Evolutionary conservation across 495 filamentous ascomycete genomes (phyloP).

Genomic region (Penicillium silybi): DNA sequence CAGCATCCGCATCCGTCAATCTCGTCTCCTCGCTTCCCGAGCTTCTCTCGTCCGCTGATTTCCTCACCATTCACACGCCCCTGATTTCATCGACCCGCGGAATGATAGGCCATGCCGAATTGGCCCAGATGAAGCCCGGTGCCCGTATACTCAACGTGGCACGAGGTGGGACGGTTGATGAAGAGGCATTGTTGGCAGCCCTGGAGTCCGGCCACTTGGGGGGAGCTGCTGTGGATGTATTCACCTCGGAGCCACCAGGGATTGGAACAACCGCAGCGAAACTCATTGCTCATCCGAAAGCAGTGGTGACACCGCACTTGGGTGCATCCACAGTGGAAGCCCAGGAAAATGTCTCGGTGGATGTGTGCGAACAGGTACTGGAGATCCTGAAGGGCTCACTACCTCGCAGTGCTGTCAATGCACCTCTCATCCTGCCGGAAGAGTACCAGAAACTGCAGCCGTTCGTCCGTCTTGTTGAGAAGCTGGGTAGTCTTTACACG

Average conservation of each 20-base stretch:
- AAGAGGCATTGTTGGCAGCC: constrained; percentile 62
- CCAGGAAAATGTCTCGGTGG: constrained; percentile 69
- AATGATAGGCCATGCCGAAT: constrained; percentile 56
- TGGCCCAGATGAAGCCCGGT: constrained; percentile 63
- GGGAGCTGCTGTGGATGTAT: constrained; percentile 73
- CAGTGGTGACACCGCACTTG: constrained; percentile 68
- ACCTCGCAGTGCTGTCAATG: constrained; percentile 68
- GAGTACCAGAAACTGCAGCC: constrained; percentile 67
- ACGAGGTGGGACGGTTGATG: constrained; percentile 71
- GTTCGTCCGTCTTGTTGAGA: constrained; percentile 63
- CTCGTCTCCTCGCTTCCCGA: constrained; percentile 49
- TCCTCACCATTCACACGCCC: constrained; percentile 72
- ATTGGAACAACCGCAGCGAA: constrained; percentile 46
- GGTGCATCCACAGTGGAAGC: constrained; percentile 73
- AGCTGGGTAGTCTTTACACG: constrained; percentile 66
- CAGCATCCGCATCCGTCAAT: constrained; percentile 53
- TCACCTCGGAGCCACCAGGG: constrained; percentile 62
- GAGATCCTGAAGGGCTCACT: constrained; percentile 61
- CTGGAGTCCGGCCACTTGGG: constrained; percentile 63
- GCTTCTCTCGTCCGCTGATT: constrained; percentile 60
- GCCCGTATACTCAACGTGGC: constrained; percentile 67
- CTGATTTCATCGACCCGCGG: constrained; percentile 66
- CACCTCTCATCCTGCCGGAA: constrained; percentile 67
- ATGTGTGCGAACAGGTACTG: constrained; percentile 71
- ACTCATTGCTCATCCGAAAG: constrained; percentile 57